A percentile compares a stretch with the other conserved stretches of the same genome.
phyloP scores from a whole-genome alignment of 1,284 basidiomycete species.

The Phellopilus nigrolimitatus region DNA sequence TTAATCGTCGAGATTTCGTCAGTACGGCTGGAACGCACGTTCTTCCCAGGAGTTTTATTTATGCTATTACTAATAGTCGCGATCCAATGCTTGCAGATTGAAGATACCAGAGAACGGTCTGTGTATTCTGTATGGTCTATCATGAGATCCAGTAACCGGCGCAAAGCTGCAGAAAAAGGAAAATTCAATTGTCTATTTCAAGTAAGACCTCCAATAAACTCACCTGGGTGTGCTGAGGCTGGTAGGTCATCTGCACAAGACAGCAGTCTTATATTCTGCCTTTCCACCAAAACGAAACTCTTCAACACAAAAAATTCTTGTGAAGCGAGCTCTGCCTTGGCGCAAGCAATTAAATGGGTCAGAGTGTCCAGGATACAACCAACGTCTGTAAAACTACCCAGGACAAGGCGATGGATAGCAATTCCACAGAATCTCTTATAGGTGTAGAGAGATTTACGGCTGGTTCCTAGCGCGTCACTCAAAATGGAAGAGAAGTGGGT shows the following conservation, averaged over 20 bases:
- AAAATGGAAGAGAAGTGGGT: background rate
- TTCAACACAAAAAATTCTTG: slow-evolving; percentile 36
- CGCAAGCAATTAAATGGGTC: slow-evolving; percentile 19
- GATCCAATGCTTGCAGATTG: slow-evolving; percentile 31
- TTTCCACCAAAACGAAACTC: slow-evolving; percentile 33
- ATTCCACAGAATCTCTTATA: slow-evolving; percentile 10
- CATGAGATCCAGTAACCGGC: slow-evolving; percentile 26
- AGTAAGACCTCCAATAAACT: background rate
- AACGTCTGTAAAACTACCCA: slow-evolving; percentile 1
- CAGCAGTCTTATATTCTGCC: slow-evolving; percentile 31
- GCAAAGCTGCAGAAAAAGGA: slow-evolving; percentile 28
- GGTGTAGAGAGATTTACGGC: background rate
- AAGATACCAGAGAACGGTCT: slow-evolving; percentile 29
- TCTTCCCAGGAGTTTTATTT: background rate
- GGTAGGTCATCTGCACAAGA: slow-evolving; percentile 26
- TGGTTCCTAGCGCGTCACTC: background rate
- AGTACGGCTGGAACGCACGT: background rate
- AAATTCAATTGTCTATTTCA: too few relatives aligned
- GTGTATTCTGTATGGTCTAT: slow-evolving; percentile 25
- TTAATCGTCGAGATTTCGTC: background rate
- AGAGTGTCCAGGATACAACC: slow-evolving; percentile 16
- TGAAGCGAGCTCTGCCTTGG: slow-evolving; percentile 26
- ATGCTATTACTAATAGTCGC: background rate
- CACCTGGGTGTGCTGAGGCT: background rate
- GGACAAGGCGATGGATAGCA: background rate